Evolutionary conservation across 1,284 basidiomycete genomes (phyloP).

Genomic region (Cutaneotrichosporon sp.): DNA sequence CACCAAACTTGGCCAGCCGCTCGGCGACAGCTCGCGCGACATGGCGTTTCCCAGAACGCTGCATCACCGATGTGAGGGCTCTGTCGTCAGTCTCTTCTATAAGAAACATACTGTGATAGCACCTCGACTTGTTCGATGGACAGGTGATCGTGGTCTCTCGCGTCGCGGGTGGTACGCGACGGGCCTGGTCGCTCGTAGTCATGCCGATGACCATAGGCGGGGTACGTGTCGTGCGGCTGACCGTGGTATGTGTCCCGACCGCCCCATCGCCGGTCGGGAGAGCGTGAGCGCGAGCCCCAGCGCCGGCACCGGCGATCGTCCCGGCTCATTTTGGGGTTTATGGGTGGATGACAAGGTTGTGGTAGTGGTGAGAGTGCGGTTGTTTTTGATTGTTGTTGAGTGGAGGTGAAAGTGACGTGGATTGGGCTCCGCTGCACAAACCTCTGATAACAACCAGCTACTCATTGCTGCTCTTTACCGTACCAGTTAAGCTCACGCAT

Average conservation of each 20-base stretch:
- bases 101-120: background rate
- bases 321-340: background rate
- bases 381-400: background rate
- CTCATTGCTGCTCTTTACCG: too few relatives aligned
- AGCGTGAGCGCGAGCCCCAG: background rate
- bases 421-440: background rate
- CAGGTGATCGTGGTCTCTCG: background rate
- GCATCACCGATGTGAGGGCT: constrained; percentile 2
- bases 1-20: constrained; percentile 5
- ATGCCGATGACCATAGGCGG: background rate
- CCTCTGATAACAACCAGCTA: background rate
- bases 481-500: too few relatives aligned
- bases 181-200: background rate
- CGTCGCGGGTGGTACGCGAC: background rate
- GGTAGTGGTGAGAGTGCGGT: background rate
- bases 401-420: background rate
- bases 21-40: constrained; percentile 5
- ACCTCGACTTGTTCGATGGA: background rate
- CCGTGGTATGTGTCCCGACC: too few relatives aligned
- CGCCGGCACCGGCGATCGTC: constrained; percentile 1
- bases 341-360: background rate
- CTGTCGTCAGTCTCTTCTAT: background rate
- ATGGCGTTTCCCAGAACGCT: background rate
- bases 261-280: background rate
- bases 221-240: background rate